Evolutionary conservation across 345 rosid genomes (phyloP).

Genomic region (Moricandia moricandioides): DNA sequence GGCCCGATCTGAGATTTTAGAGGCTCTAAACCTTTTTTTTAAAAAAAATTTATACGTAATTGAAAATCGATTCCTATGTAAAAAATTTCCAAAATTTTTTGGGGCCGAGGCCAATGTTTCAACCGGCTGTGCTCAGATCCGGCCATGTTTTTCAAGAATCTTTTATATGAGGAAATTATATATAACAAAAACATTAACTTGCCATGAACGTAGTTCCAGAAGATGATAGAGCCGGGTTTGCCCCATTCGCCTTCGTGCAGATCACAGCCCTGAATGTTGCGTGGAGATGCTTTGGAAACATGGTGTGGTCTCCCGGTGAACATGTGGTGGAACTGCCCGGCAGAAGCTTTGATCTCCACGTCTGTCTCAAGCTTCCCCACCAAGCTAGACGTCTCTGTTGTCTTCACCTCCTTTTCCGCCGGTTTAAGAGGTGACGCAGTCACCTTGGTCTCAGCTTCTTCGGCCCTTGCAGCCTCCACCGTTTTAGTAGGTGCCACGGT

Average conservation of each 20-base stretch:
- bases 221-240: slow-evolving; percentile 29
- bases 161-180: background rate
- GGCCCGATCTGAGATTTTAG: no score
- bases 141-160: no score
- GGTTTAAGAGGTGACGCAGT: background rate
- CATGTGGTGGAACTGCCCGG: slow-evolving; percentile 36
- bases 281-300: slow-evolving; percentile 30
- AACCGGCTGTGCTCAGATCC: no score
- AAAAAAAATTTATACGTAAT: no score
- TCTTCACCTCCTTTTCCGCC: background rate
- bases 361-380: slow-evolving; percentile 19
- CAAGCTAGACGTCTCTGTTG: slow-evolving; percentile 10
- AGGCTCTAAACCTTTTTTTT: no score
- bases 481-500: background rate
- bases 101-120: no score
- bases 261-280: slow-evolving; percentile 24
- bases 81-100: no score
- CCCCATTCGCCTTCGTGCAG: slow-evolving; percentile 49
- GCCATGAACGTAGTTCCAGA: slow-evolving; percentile 39
- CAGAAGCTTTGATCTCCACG: slow-evolving; percentile 31
- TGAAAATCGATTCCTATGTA: no score
- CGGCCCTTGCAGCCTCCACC: background rate
- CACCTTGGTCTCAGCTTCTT: slow-evolving; percentile 2
- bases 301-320: slow-evolving; percentile 42
- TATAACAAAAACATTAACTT: background rate